Evolutionary conservation across 805 yeast species (phyloP).

Genomic region (Kluyveromyces nonfermentans): DNA sequence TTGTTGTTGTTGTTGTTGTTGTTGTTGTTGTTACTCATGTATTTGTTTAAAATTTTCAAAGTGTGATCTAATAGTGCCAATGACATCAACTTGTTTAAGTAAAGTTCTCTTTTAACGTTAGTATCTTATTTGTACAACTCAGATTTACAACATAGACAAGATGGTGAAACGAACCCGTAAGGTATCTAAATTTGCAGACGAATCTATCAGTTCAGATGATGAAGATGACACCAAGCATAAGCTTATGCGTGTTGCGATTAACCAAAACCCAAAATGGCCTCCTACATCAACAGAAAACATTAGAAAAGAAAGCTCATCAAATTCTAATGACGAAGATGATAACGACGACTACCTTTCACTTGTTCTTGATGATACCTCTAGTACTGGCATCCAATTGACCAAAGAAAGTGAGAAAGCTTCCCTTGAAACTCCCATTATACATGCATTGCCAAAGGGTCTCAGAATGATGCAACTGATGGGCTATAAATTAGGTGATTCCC

Average conservation of each 20-base stretch:
- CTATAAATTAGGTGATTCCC: conserved; percentile 37
- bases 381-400: too few species aligned
- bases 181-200: not conserved
- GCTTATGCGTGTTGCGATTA: too few species aligned
- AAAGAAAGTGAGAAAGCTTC: not conserved
- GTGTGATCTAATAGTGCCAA: not conserved
- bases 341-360: not conserved
- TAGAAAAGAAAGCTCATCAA: not conserved
- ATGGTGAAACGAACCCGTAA: not conserved
- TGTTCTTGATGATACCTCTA: not conserved
- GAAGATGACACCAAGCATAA: not conserved
- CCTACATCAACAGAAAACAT: too few species aligned
- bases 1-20: too few species aligned
- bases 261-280: too few species aligned
- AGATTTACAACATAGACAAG: not conserved
- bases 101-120: not conserved
- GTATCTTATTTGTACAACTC: too few species aligned
- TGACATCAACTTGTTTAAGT: not conserved
- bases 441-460: conserved; percentile 34
- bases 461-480: conserved; percentile 55
- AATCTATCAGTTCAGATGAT: not conserved
- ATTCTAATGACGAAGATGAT: not conserved
- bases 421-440: not conserved
- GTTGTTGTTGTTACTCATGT: too few species aligned
- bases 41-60: too few species aligned